Evolutionary conservation across 495 filamentous ascomycete species (phyloP), one percentile per base, ranked within the genome.

Genomic region (Aspergillus carlsbadensis): DNA sequence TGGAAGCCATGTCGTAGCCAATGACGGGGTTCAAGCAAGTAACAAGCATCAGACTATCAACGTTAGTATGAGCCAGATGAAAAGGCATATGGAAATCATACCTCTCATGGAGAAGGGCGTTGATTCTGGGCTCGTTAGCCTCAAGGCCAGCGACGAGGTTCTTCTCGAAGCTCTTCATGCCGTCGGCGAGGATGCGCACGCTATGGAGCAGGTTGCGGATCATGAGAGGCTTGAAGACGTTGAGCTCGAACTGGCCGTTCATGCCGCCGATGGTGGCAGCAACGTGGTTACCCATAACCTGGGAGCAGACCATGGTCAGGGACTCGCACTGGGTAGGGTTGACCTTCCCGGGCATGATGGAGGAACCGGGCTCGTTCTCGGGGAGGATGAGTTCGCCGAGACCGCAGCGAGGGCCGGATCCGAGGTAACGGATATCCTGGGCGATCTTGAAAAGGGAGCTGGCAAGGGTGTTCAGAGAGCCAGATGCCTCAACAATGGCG

Each of bases 281-380:
- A 41, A 88, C 87, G 72, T 98, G 86, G 80, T 98, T 98, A 62
- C 94, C 94, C 83, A 98, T 95, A 34, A 98, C 95, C 73, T 98
- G 94, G 3, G 91, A 84, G 78, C 92, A 97, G 52, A 98, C 74
- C 94, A 98, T 98, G 58, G 94, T 98, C 71, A 98, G 77, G 35
- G 92, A 89, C 81, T 98, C 94, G 76, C 91, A 96, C 78, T 98
- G 94, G 22, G 94, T 98, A 33, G 94, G 94, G 81, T 98, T 98
- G 65, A 98, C 94, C 81, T 98, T 98, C 63, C 94, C 94, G 26
- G 94, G 94, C 94, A 98, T 98, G 78, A 98, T 98, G 52, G 89
- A 94, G 64, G 84, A 89, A 44, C 94, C 94, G 15, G 94, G 94
- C 81, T 98, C 94, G 76, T 98, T 98, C 79, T 98, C 94, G 35